phyloP scores from a whole-genome alignment of 768 basidiomycete genomes.

The Lactarius deliciosus region DNA sequence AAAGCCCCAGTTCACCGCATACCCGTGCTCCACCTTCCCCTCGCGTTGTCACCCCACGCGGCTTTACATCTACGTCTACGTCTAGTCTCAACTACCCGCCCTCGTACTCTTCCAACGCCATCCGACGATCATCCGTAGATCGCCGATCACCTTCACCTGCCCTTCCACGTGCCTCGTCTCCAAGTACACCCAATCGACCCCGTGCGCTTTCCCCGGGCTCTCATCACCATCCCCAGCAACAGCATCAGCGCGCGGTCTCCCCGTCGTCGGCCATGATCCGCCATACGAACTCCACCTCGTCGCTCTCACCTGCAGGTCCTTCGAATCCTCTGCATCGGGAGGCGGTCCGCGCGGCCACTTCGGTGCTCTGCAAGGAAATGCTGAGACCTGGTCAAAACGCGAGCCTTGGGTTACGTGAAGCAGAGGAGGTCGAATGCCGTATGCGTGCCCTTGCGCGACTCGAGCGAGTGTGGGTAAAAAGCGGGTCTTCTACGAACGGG shows the following conservation, averaged over 20 bases:
- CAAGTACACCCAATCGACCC: conserved; percentile 26
- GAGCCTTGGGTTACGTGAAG: conserved; percentile 54
- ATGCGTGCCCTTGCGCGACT: conserved; percentile 59
- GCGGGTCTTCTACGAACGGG: conserved; percentile 44
- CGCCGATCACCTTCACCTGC: conserved; percentile 44
- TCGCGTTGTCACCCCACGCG: conserved; percentile 44
- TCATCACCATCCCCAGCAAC: conserved; percentile 7
- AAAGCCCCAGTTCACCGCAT: conserved; percentile 14
- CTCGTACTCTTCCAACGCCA: conserved; percentile 35
- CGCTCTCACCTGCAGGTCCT: conserved; percentile 41
- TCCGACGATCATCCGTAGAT: conserved; percentile 35
- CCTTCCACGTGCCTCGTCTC: conserved; percentile 27
- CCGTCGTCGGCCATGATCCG: conserved; percentile 45
- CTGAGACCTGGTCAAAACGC: conserved; percentile 58
- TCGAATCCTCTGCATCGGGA: conserved; percentile 63
- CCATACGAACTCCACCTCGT: conserved; percentile 60
- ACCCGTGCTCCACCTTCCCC: conserved; percentile 37
- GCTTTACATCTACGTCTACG: conserved; percentile 49
- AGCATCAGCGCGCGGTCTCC: conserved; percentile 32
- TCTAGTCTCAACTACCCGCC: conserved; percentile 44
- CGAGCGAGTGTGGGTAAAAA: conserved; percentile 78
- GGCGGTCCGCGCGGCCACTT: conserved; percentile 61
- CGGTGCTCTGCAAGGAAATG: conserved; percentile 65
- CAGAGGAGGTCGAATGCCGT: conserved; percentile 74
- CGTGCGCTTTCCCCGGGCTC: conserved; percentile 15